Conservation (phyloP, 148 eudicot species). For the Rhododendron ferrugineum region DNA sequence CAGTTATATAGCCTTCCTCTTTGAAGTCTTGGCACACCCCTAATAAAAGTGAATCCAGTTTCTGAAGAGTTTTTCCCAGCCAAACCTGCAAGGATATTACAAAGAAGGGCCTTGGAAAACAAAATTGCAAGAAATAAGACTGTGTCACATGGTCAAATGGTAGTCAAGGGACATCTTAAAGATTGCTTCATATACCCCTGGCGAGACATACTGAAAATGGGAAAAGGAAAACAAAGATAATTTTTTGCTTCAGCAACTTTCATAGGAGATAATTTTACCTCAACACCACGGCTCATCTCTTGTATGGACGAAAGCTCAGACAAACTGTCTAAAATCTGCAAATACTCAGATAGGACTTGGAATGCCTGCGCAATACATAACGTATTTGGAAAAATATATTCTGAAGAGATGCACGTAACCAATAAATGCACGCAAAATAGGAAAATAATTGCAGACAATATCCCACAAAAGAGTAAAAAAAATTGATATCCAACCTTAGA, state of each 20-base stretch:
- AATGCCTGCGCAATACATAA: slow-evolving; percentile 63
- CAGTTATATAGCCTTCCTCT: slow-evolving; percentile 72
- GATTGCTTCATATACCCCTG: neutral
- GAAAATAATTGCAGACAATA: slow-evolving; percentile 8
- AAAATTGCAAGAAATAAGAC: neutral
- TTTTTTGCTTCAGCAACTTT: neutral
- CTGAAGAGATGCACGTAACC: neutral
- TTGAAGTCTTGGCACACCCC: slow-evolving; percentile 87
- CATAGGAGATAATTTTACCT: slow-evolving; percentile 40
- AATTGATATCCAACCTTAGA: slow-evolving; percentile 50
- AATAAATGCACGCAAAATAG: neutral
- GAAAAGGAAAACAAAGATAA: neutral
- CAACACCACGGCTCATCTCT: slow-evolving; percentile 89
- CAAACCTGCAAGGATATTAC: slow-evolving; percentile 52
- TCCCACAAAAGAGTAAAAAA: neutral
- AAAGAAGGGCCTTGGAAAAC: neutral
- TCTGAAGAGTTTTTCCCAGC: slow-evolving; percentile 87
- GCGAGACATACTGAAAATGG: neutral
- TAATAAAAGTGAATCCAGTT: slow-evolving; percentile 82
- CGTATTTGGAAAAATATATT: slow-evolving; percentile 5
- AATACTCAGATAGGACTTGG: slow-evolving; percentile 84
- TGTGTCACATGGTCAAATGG: neutral
- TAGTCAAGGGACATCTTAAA: slow-evolving; percentile 5
- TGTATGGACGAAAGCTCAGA: slow-evolving; percentile 76
- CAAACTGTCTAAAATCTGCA: slow-evolving; percentile 78